Base-by-base conservation (phyloP, 1,284 basidiomycete genomes). In the Marasmius tenuissimus region DNA sequence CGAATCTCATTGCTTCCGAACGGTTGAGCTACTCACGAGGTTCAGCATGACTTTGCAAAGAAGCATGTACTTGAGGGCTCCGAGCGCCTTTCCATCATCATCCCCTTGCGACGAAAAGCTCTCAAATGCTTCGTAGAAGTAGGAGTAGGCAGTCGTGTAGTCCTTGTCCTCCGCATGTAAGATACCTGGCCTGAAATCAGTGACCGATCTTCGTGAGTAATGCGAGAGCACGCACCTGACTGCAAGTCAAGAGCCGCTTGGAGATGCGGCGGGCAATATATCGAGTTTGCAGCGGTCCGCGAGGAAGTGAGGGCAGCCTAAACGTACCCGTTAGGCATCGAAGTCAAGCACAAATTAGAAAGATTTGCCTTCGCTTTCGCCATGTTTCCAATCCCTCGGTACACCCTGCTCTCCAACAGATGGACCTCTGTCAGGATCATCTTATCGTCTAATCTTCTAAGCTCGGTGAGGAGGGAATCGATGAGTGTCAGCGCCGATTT, bases 21-120 rank as follows among this genome's bases (percentile, higher is more conserved):
- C n/a, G 52, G 42, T 27, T 20, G 14, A 20, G 8, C 38, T 14
- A 69, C 90, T 66, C 64, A 96, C 94, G 69, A 96, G 75, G 70
- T 96, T 96, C 69, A 98, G 83, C 97, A 99, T 99, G 72, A 98
- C 91, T 76, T 98, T 98, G 78, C 97, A 98, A 53, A 98, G 78
- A 12, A 98, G 82, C 96, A 98, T 97, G 77, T 98, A 98, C 77
- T 98, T 98, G 66, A 99, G 81, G 10, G 95, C 94, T 3, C 85
- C 85, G n/a, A 97, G 80, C 0, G 96, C 87, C 38, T 63, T 60
- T 22, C 55, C 79, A 16, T 75, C 73, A 2, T 92, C 88, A 65
- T 94, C 91, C 1, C 93, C 95, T 69, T 90, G 85, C 4, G 83
- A 69, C 58, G 82, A 84, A 65, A 91, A 71, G 66, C 85, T 89